Conservation (phyloP, 202 grass and related monocot genomes). For the Digitaria exilis region DNA sequence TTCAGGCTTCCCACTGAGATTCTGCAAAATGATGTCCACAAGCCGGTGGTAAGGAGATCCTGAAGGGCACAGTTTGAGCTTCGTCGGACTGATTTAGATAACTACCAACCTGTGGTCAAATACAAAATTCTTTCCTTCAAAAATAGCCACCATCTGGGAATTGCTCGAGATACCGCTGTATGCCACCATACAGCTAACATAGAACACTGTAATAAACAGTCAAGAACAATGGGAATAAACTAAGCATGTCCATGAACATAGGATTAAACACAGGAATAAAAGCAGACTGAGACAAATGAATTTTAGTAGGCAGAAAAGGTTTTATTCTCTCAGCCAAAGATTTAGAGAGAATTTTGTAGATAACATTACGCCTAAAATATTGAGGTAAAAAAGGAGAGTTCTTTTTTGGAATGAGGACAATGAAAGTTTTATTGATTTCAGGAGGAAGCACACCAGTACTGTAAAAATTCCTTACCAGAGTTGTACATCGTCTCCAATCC, state of each 20-base stretch:
- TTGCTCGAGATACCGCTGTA: conserved; percentile 93
- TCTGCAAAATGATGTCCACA: conserved; percentile 38
- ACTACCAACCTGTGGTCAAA: conserved; percentile 77
- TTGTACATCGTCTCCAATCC: background rate
- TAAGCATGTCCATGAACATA: background rate
- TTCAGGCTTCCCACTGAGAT: conserved; percentile 81
- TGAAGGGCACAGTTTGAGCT: conserved; percentile 12
- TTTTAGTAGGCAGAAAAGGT: too few relatives aligned
- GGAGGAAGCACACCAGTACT: background rate
- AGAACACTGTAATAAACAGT: conserved; percentile 37
- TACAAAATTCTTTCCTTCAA: too few relatives aligned
- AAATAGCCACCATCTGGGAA: conserved; percentile 93
- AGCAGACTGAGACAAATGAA: too few relatives aligned
- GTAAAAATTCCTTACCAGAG: background rate
- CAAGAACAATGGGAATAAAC: conserved; percentile 11
- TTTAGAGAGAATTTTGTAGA: too few relatives aligned
- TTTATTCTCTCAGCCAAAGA: too few relatives aligned
- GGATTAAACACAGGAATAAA: conserved; percentile 15
- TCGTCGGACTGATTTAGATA: background rate
- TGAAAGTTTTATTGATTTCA: background rate
- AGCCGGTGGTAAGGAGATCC: background rate
- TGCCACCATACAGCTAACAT: conserved; percentile 80
- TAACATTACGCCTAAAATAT: too few relatives aligned
- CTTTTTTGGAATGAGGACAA: background rate
- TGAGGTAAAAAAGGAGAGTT: background rate